Evolutionary conservation across 148 eudicot species (phyloP).

Genomic region (Salicornia ramosissima): DNA sequence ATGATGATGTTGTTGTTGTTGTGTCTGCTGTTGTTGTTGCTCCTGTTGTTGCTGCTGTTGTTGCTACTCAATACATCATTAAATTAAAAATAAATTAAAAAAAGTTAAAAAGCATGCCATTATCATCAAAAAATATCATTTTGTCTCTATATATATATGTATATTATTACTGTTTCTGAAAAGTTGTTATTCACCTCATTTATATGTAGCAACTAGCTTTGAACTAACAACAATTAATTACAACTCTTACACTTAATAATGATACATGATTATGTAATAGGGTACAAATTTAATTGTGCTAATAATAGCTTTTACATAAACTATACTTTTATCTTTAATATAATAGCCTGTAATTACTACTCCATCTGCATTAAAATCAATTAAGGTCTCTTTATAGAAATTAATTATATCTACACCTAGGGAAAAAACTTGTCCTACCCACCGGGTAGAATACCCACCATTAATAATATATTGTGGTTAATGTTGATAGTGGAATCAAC

Average conservation of each 20-base stretch:
- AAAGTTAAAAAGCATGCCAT: constrained; percentile 20
- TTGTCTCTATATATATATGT: constrained; percentile 25
- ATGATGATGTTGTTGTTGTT: constrained; percentile 65
- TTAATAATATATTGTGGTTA: too few species aligned
- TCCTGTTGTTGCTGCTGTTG: constrained; percentile 22
- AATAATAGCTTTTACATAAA: neutral
- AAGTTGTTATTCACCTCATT: constrained; percentile 9
- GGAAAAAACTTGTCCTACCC: too few species aligned
- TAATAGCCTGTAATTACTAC: too few species aligned
- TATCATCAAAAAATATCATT: constrained; percentile 43
- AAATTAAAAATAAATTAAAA: constrained; percentile 1
- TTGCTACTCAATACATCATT: constrained; percentile 1
- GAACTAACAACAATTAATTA: neutral
- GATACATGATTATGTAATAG: neutral
- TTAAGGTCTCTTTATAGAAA: too few species aligned
- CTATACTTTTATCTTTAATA: neutral
- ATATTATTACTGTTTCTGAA: neutral
- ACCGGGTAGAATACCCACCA: too few species aligned
- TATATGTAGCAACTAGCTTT: constrained; percentile 6
- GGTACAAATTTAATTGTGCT: neutral
- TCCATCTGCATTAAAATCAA: too few species aligned
- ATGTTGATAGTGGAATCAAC: too few species aligned
- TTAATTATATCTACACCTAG: too few species aligned
- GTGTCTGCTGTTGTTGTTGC: constrained; percentile 33
- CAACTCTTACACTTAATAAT: neutral